Evolutionary conservation across 2,329 filamentous ascomycete species (phyloP), one percentile per base, ranked within the genome.

Genomic region (Colletotrichum acutatum): DNA sequence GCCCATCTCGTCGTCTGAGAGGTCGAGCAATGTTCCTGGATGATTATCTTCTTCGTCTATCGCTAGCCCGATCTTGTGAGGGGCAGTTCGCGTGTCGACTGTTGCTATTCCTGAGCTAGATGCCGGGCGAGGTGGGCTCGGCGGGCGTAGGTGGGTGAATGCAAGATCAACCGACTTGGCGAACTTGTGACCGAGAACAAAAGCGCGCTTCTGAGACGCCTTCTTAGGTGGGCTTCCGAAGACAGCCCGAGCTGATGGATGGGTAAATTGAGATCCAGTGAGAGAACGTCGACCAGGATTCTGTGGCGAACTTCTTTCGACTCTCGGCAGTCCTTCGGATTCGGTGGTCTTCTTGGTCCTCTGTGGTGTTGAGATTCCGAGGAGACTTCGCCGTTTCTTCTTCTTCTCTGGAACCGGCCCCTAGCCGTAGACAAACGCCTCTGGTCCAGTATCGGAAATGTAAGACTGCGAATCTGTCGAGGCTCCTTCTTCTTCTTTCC

Each of bases 391-490:
- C 32, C 68, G 49, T 34, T 71, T 73, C 56, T 71, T 49, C 49
- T n/a, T 71, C 19, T 67, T 67, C 22, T 32, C 67, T 16, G 61
- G 49, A 26, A 49, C 16, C 26, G 68, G 68, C 52, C 57, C 57
- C 71, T 74, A 74, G 52, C 62, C 71, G 62, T 74, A 71, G 58
- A 57, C 61, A 57, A 72, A 73, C 19, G 61, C 68, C 71, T 72
- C 71, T 58, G 37, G 28, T 28, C 42, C 62, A 32, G 49, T 60
- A 19, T 72, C 22, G 11, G 34, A 58, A 61, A 28, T 28, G 4
- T 56, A 32, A n/a, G 56, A 46, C n/a, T 32, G 42, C 3, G n/a
- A 11, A 26, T 32, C 52, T 42, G 30, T 6, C 6, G 49, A 37
- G 2, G 6, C 2, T 32, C n/a, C 22, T 16, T 37, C n/a, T 28